A percentile compares a stretch with the other conserved stretches of the same genome.
Evolutionary conservation across 2,329 filamentous ascomycete species (phyloP).

Genomic region (Stagonosporopsis vannaccii): DNA sequence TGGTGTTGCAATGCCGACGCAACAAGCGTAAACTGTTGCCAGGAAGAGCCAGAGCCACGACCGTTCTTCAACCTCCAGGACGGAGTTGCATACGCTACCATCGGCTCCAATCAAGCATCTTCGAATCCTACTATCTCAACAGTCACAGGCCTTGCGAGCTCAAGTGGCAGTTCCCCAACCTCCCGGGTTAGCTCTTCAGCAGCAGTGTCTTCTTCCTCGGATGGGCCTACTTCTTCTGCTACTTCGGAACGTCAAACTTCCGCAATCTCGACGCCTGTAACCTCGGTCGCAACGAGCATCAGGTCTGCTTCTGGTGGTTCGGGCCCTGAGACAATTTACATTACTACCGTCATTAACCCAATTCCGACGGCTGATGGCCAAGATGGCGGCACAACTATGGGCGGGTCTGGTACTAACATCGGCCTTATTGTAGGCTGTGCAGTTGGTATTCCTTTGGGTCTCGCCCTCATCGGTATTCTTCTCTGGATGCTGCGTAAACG

Average conservation of each 20-base stretch:
- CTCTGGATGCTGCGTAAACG: slow-evolving; percentile 45
- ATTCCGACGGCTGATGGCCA: slow-evolving; percentile 10
- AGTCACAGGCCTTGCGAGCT: slow-evolving; percentile 37
- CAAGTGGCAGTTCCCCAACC: slow-evolving; percentile 21
- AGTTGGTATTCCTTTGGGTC: slow-evolving; percentile 46
- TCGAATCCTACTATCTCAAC: slow-evolving; percentile 30
- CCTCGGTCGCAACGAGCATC: slow-evolving; percentile 33
- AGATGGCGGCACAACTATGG: slow-evolving; percentile 1
- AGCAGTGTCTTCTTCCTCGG: slow-evolving; percentile 8
- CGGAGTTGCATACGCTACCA: slow-evolving; percentile 42
- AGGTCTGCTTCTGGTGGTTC: slow-evolving; percentile 31
- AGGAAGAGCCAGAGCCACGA: slow-evolving; percentile 38
- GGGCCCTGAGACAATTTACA: slow-evolving; percentile 32
- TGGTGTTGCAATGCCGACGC: slow-evolving; percentile 48
- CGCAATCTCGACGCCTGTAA: slow-evolving; percentile 26
- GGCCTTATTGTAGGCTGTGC: slow-evolving; percentile 46
- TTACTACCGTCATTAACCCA: slow-evolving; percentile 30
- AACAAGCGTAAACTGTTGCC: slow-evolving; percentile 41
- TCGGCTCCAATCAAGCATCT: slow-evolving; percentile 34
- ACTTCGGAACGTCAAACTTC: slow-evolving; percentile 10
- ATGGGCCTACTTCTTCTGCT: neutral
- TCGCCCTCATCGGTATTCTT: slow-evolving; percentile 41
- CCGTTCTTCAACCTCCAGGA: slow-evolving; percentile 45
- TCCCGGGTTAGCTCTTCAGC: slow-evolving; percentile 21
- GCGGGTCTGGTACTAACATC: slow-evolving; percentile 31